Evolutionary conservation across 257 asterid species (phyloP), one percentile per base, ranked within the genome.

Genomic region (Gentiana dahurica): DNA sequence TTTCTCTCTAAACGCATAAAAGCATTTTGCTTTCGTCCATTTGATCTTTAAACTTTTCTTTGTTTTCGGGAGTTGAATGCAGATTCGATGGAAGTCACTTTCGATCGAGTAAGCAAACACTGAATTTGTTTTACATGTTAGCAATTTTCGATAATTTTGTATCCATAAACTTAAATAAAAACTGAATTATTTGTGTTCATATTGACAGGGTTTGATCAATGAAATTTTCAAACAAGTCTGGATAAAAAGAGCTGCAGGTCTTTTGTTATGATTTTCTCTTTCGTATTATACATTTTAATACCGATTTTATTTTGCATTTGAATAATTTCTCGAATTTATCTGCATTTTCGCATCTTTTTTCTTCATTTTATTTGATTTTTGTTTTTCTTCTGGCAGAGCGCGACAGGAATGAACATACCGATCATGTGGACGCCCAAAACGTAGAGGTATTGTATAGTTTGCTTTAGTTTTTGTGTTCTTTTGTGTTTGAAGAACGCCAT

Each of bases 171-270:
- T 11, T 60, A 50, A 51, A 54, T 51, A 34, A 34, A 15, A 3
- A 32, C 51, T 62, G 38, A n/a, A 3, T 59, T 35, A 58, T 46
- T 34, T 57, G 38, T 59, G 59, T 64, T 34, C 66, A 48, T 65
- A 35, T 38, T 66, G 24, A 65, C 83, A 84, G 98, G 96, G 82
- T 66, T 67, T 90, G 74, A 63, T 90, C 65, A 87, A 85, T 63
- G 94, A 78, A 53, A 84, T 90, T 64, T 82, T 84, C 82, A 79
- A 75, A 62, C 76, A 76, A 57, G 85, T 81, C 33, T 90, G 96
- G 98, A 73, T 74, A 54, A 84, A 71, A 79, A 84, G 81, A 71
- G 92, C 87, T 51, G 80, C 86, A 75, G 92, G 98, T 90, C 15
- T 45, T 41, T 2, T 39, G 2, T 57, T 63, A 56, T 44, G n/a